Evolutionary conservation across 225 moss, liverwort and hornwort species (phyloP), one percentile per base, ranked within the genome.

Genomic region (Bryum argenteum): DNA sequence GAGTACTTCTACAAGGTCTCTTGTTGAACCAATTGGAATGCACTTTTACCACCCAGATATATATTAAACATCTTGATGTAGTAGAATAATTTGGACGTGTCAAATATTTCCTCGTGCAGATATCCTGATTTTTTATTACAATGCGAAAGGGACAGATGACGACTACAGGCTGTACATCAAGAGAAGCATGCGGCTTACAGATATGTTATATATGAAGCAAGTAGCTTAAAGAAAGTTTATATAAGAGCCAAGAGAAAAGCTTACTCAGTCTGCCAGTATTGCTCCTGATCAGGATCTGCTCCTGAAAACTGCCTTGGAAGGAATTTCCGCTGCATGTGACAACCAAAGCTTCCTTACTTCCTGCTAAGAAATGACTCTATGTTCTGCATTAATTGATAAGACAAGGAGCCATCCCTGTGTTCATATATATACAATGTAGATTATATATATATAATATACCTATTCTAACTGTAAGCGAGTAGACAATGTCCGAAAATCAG

Each of bases 291-390:
- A 58, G 78, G 69, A 71, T 83, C 76, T 80, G 77, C 78, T 74
- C 54, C 50, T 74, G 85, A 84, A 56, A 82, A 51, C 38, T 79
- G 63, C 48, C 63, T 70, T 11, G 69, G 53, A 68, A 66, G 74
- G 77, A 84, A 73, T 22, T 87, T 65, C 39, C 72, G 85, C 93
- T 91, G 84, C 79, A 84, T 24, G 53, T 52, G 78, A 42, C 48
- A 62, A 54, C 55, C 71, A 79, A 76, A 41, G 8, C 61, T 20
- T 70, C 56, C 47, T 77, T 58, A 80, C 47, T 48, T 57, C 56
- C 55, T 41, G 20, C 54, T 43, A 19, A 24, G 17, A 21, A 58
- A 24, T 11, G 47, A 44, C 53, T 44, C 54, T 53, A 52, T 21
- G 44, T 51, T 63, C 44, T 56, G 51, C 61, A 65, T 40, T 18